Percentiles rank a stretch among this genome's conserved stretches.
phyloP scores from a whole-genome alignment of 2,329 filamentous ascomycete species.

The Talaromyces piceae region DNA sequence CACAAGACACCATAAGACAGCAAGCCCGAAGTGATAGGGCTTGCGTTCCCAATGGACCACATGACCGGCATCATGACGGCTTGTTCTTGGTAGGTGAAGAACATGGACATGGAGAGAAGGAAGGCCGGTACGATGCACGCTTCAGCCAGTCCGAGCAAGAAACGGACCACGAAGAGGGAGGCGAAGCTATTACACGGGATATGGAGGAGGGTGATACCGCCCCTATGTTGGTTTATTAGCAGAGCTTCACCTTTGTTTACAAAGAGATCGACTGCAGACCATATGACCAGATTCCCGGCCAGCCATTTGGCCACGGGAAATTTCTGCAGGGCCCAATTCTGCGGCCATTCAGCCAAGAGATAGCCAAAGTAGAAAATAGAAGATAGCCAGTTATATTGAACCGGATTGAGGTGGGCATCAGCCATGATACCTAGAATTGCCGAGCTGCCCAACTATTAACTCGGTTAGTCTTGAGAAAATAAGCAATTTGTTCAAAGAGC shows the following conservation, averaged over 20 bases:
- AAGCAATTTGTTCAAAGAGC: neutral
- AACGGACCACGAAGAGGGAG: slow-evolving; percentile 42
- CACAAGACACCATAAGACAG: slow-evolving; percentile 38
- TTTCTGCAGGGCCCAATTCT: slow-evolving; percentile 8
- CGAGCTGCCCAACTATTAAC: slow-evolving; percentile 5
- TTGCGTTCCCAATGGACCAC: slow-evolving; percentile 35
- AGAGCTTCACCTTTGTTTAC: neutral
- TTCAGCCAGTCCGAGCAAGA: slow-evolving; percentile 48
- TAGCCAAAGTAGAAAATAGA: slow-evolving; percentile 11
- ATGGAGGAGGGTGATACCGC: slow-evolving; percentile 22
- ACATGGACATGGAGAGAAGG: slow-evolving; percentile 33
- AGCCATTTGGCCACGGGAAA: slow-evolving; percentile 10
- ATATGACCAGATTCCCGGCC: slow-evolving; percentile 6
- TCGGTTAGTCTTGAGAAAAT: neutral
- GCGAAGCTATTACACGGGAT: slow-evolving; percentile 41
- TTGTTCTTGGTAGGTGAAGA: slow-evolving; percentile 32
- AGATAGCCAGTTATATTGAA: slow-evolving; percentile 9
- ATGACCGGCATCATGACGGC: slow-evolving; percentile 24
- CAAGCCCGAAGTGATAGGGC: slow-evolving; percentile 34
- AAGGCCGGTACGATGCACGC: slow-evolving; percentile 47
- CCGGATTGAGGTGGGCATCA: slow-evolving; percentile 5
- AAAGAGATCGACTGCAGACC: neutral
- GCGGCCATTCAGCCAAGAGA: slow-evolving; percentile 8
- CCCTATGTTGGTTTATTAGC: neutral
- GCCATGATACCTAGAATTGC: slow-evolving; percentile 9